phyloP scores from a whole-genome alignment of 2,329 filamentous ascomycete genomes.

The Gaeumannomyces sp. region DNA sequence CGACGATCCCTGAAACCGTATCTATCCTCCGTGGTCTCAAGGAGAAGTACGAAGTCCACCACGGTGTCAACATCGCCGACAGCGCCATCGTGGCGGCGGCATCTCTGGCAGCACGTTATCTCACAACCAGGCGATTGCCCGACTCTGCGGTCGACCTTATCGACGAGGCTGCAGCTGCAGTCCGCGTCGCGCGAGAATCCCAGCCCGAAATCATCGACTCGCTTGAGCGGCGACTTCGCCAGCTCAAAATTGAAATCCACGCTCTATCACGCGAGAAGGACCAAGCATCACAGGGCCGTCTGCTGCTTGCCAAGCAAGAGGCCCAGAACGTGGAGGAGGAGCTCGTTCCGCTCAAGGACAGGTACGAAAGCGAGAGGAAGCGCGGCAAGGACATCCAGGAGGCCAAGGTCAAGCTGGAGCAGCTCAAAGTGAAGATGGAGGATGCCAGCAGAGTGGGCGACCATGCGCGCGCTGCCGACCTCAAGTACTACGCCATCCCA shows the following conservation, averaged over 20 bases:
- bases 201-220: slow-evolving; percentile 95
- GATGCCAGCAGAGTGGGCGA: slow-evolving; percentile 87
- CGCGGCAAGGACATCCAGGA: slow-evolving; percentile 89
- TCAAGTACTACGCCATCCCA: slow-evolving; percentile 96
- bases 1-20: slow-evolving; percentile 78
- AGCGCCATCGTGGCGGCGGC: slow-evolving; percentile 86
- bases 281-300: slow-evolving; percentile 78
- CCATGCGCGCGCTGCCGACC: slow-evolving; percentile 79
- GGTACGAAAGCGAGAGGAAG: slow-evolving; percentile 90
- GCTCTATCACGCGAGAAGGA: slow-evolving; percentile 91
- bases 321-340: slow-evolving; percentile 94
- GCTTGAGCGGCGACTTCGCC: slow-evolving; percentile 80
- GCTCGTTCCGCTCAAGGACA: slow-evolving; percentile 81
- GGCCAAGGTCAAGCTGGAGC: slow-evolving; percentile 90
- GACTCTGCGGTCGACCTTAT: slow-evolving; percentile 96
- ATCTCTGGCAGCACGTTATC: slow-evolving; percentile 87
- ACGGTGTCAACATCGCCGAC: slow-evolving; percentile 94
- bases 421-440: slow-evolving; percentile 83
- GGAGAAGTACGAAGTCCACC: slow-evolving; percentile 96
- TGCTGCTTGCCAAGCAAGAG: slow-evolving; percentile 79
- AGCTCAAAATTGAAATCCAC: slow-evolving; percentile 96
- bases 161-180: slow-evolving; percentile 94
- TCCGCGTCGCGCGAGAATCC: slow-evolving; percentile 89
- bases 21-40: slow-evolving; percentile 98
- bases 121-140: slow-evolving; percentile 83